Evolutionary conservation across 176 grass and related monocot species (phyloP).

Genomic region (Microstegium vimineum): DNA sequence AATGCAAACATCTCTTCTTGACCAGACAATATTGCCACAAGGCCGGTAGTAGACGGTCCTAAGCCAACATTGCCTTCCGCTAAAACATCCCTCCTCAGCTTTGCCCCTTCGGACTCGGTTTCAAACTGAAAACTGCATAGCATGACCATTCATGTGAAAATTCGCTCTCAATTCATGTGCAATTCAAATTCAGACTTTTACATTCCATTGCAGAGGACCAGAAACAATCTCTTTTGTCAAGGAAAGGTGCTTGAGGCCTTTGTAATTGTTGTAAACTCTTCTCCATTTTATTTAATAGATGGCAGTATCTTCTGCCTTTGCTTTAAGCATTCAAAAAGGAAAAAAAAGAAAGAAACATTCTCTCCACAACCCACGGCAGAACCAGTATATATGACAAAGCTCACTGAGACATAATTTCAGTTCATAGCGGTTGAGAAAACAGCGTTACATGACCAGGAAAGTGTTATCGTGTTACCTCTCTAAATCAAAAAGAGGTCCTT

Average conservation of each 20-base stretch:
- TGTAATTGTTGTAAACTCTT: not conserved
- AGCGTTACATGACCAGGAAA: not conserved
- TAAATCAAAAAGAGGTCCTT: slow-evolving; percentile 89
- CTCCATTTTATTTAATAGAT: not conserved
- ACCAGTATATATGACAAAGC: not conserved
- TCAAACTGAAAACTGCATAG: slow-evolving; percentile 88
- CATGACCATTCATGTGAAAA: not conserved
- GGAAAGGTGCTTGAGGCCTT: not conserved
- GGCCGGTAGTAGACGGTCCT: slow-evolving; percentile 43
- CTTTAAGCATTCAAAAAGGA: not conserved
- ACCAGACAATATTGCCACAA: slow-evolving; percentile 71
- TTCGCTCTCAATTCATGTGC: not conserved
- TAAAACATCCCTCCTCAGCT: slow-evolving; percentile 71
- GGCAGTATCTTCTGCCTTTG: not conserved
- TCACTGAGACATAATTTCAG: not conserved
- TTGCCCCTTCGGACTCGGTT: slow-evolving; percentile 71
- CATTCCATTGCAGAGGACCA: not conserved
- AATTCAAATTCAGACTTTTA: not conserved
- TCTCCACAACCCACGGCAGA: not conserved
- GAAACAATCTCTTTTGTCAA: not conserved
- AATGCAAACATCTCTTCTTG: slow-evolving; percentile 91
- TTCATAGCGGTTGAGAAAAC: not conserved
- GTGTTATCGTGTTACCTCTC: slow-evolving; percentile 59
- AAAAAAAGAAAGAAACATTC: not conserved
- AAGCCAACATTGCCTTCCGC: slow-evolving; percentile 55